Evolutionary conservation across 139 green algal species (phyloP).

Genomic region (Haematococcus lacustris): DNA sequence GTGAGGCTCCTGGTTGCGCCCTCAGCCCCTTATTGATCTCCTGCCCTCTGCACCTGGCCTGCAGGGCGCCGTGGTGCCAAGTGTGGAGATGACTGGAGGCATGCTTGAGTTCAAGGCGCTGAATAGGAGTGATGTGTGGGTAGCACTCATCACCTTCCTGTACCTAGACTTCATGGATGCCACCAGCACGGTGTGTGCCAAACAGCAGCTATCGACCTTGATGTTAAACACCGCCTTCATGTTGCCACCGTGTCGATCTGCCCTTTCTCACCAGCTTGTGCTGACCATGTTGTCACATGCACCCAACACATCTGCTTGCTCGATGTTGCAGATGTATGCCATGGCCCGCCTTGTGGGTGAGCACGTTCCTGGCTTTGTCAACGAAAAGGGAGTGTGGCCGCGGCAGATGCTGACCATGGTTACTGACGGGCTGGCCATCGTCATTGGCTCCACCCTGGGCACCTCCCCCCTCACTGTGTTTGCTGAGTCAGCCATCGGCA

Average conservation of each 20-base stretch:
- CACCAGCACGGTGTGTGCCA: conserved; percentile 54
- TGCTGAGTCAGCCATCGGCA: conserved; percentile 39
- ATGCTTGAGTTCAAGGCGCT: conserved; percentile 19
- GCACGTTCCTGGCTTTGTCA: conserved; percentile 51
- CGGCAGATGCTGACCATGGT: conserved; percentile 54
- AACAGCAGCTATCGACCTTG: conserved; percentile 73
- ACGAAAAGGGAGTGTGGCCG: conserved; percentile 43
- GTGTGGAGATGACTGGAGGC: conserved; percentile 6
- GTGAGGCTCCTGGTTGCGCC: not conserved
- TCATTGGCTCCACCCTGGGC: conserved; percentile 66
- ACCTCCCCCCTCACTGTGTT: conserved; percentile 66
- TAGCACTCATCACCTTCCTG: conserved; percentile 26
- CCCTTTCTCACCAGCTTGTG: too few relatives aligned
- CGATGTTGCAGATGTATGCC: too few relatives aligned
- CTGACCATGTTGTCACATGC: too few relatives aligned
- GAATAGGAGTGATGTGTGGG: conserved; percentile 8
- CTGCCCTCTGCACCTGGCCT: conserved; percentile 42
- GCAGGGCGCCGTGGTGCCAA: conserved; percentile 41
- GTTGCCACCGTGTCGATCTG: too few relatives aligned
- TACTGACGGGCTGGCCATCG: conserved; percentile 57
- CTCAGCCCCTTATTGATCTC: conserved; percentile 13
- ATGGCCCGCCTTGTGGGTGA: conserved; percentile 70
- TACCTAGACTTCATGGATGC: conserved; percentile 78
- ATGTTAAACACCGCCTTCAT: too few relatives aligned
- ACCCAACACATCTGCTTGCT: too few relatives aligned